Percentiles rank a stretch among this genome's conserved stretches.
Evolutionary conservation across 495 filamentous ascomycete genomes (phyloP).

Genomic region (Penicillium roqueforti): DNA sequence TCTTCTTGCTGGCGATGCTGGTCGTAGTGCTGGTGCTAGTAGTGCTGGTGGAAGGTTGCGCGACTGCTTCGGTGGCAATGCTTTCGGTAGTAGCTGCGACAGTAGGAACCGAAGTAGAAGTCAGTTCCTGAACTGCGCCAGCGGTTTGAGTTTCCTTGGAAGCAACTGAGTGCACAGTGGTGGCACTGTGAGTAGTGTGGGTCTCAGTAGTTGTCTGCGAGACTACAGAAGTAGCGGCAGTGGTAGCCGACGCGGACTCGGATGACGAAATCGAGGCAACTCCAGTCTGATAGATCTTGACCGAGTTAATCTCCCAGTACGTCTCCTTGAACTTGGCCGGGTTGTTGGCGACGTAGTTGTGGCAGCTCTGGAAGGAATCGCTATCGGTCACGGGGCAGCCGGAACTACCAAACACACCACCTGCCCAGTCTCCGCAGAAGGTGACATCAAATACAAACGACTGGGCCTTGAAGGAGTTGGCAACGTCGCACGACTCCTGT

Average conservation of each 20-base stretch:
- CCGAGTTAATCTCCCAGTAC: constrained; percentile 69
- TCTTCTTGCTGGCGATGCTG: too few relatives aligned
- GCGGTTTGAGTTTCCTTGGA: neutral
- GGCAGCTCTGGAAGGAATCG: constrained; percentile 49
- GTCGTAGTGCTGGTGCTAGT: too few relatives aligned
- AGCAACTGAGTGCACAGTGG: neutral
- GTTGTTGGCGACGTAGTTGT: constrained; percentile 61
- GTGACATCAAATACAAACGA: constrained; percentile 76
- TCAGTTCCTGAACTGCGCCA: neutral
- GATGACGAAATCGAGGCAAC: constrained; percentile 3
- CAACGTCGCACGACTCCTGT: constrained; percentile 61
- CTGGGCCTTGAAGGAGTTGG: constrained; percentile 62
- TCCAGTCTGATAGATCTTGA: constrained; percentile 56
- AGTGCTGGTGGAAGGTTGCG: neutral
- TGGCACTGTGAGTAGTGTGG: neutral
- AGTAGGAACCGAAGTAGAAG: neutral
- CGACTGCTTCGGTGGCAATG: neutral
- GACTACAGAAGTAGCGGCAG: neutral
- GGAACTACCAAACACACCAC: constrained; percentile 46
- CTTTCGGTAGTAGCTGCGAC: neutral
- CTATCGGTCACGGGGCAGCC: constrained; percentile 37
- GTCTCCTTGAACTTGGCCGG: constrained; percentile 56
- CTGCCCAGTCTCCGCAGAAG: constrained; percentile 91
- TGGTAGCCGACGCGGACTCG: neutral
- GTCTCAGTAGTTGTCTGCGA: neutral